Percentiles rank a stretch among this genome's conserved stretches.
phyloP scores from a whole-genome alignment of 139 green algal genomes.

The Tetradesmus lagerheimii region DNA sequence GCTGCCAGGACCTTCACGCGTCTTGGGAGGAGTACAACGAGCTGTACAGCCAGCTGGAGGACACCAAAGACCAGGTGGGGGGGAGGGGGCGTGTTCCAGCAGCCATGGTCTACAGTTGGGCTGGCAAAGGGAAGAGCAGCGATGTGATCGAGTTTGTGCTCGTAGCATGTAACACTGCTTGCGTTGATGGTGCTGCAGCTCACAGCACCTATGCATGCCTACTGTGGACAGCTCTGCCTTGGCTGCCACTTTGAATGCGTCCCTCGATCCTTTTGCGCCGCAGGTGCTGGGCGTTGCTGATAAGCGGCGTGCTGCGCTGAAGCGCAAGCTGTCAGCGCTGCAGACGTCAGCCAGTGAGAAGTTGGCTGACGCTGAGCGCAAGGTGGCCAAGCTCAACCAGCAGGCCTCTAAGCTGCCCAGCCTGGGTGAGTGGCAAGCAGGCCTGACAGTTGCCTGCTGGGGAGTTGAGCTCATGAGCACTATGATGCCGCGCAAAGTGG shows the following conservation, averaged over 20 bases:
- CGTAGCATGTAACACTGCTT: too few species aligned
- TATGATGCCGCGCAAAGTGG: too few species aligned
- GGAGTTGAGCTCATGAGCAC: too few species aligned
- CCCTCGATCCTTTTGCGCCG: background rate
- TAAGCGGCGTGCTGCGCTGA: background rate
- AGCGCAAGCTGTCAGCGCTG: slow-evolving; percentile 34
- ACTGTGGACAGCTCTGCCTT: background rate
- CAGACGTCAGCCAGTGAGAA: slow-evolving; percentile 3
- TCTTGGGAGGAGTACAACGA: too few species aligned
- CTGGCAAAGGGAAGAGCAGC: too few species aligned
- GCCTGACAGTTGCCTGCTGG: too few species aligned
- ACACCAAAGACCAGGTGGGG: slow-evolving; percentile 37
- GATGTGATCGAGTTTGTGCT: too few species aligned
- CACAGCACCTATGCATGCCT: background rate
- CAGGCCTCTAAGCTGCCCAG: slow-evolving; percentile 28
- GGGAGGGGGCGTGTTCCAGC: too few species aligned
- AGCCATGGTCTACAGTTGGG: too few species aligned
- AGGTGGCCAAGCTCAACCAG: slow-evolving; percentile 17
- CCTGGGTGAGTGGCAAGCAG: background rate
- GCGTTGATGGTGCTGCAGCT: too few species aligned
- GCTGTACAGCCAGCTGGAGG: slow-evolving; percentile 29
- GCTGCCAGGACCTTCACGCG: background rate
- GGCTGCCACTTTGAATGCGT: too few species aligned
- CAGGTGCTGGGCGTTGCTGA: slow-evolving; percentile 28
- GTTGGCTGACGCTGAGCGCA: slow-evolving; percentile 21